Conservation (phyloP, 1,284 basidiomycete genomes). For the Malassezia slooffiae region DNA sequence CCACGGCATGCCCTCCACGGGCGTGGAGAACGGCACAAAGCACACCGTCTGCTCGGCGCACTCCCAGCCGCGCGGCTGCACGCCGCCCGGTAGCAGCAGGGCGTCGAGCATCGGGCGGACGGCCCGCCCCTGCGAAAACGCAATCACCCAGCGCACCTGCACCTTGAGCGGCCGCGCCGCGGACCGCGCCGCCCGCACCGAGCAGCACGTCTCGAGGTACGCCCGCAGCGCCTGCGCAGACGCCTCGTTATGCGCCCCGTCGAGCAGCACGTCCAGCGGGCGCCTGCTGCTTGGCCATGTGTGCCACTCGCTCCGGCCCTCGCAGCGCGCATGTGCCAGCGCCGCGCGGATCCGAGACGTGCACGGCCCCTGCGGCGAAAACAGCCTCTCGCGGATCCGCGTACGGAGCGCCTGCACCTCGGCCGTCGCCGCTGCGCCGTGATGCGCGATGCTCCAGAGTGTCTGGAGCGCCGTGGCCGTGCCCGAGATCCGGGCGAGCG, state of each 20-base stretch:
- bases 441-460: conserved; percentile 35
- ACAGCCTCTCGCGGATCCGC: conserved; percentile 30
- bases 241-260: conserved; percentile 91
- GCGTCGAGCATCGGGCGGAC: conserved; percentile 24
- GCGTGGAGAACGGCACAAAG: conserved; percentile 28
- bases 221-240: conserved; percentile 61
- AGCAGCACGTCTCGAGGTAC: conserved; percentile 54
- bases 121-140: conserved; percentile 38
- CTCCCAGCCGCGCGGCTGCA: conserved; percentile 5
- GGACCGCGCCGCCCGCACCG: not conserved
- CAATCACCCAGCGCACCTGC: conserved; percentile 31
- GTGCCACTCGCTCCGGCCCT: conserved; percentile 67
- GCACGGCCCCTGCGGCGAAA: conserved; percentile 18
- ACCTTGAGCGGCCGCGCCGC: conserved; percentile 1
- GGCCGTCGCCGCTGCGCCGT: conserved; percentile 18
- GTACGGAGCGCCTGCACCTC: conserved; percentile 29
- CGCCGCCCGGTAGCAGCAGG: conserved; percentile 11
- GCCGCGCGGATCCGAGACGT: conserved; percentile 17
- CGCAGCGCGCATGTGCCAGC: conserved; percentile 53
- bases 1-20: conserved; percentile 46
- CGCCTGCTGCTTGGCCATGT: conserved; percentile 42
- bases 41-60: conserved; percentile 22
- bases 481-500: conserved; percentile 27
- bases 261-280: conserved; percentile 58
- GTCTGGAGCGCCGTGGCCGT: conserved; percentile 37